Conservation (phyloP, 1,284 basidiomycete genomes). For the Rugosomyces carneus region DNA sequence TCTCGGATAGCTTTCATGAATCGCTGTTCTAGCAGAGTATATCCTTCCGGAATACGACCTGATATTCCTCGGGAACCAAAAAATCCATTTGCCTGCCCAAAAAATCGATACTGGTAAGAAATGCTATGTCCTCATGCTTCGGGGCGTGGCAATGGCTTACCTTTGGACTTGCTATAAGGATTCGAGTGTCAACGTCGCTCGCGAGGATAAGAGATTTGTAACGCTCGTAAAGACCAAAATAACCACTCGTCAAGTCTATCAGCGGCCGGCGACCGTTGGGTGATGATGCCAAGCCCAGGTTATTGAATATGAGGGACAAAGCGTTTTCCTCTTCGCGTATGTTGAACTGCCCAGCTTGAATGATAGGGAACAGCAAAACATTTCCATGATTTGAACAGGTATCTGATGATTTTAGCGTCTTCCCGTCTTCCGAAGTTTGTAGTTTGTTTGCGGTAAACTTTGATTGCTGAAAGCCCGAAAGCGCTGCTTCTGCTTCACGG, state of each 20-base stretch:
- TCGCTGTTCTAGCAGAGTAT: constrained; percentile 81
- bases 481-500: constrained; percentile 37
- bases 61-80: constrained; percentile 86
- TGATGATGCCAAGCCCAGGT: constrained; percentile 19
- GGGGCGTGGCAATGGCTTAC: constrained; percentile 35
- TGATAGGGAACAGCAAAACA: constrained; percentile 70
- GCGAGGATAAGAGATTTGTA: constrained; percentile 73
- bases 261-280: constrained; percentile 30
- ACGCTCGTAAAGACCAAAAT: constrained; percentile 84
- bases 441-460: constrained; percentile 20
- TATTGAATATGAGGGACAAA: constrained; percentile 53
- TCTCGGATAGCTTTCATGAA: constrained; percentile 70
- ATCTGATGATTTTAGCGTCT: not conserved
- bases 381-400: constrained; percentile 13
- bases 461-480: constrained; percentile 46
- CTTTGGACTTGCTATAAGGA: constrained; percentile 86
- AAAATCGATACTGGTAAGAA: not conserved
- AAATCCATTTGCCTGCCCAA: constrained; percentile 86
- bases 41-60: constrained; percentile 91
- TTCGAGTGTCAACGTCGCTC: constrained; percentile 56
- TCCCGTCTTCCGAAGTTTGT: not conserved
- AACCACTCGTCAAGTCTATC: constrained; percentile 86
- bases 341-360: constrained; percentile 81
- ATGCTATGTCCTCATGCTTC: too few relatives aligned
- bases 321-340: constrained; percentile 77